Conservation (phyloP, 179 eudicot species). For the Actinidia polygama region DNA sequence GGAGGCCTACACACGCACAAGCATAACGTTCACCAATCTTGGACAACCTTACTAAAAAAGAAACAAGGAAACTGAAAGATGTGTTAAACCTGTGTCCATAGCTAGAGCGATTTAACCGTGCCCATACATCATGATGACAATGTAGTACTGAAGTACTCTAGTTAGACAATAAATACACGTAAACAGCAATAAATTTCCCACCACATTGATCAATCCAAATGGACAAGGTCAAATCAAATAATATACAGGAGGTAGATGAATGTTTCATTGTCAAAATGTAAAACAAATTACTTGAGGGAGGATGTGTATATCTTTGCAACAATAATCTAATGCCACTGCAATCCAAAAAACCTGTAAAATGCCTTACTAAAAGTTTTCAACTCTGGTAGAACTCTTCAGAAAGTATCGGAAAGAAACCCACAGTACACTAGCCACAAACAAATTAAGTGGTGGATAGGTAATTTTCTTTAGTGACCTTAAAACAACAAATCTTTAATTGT, state of each 20-base stretch:
- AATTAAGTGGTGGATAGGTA: not conserved
- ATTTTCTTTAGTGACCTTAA: not conserved
- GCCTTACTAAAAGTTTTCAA: not conserved
- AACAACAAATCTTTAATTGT: not conserved
- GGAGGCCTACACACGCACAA: not conserved
- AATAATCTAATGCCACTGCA: not conserved
- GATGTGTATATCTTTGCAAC: not conserved
- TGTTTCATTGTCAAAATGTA: not conserved
- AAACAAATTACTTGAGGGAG: not conserved
- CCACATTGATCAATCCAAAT: conserved; percentile 3
- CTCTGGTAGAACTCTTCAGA: not conserved
- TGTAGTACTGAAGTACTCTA: not conserved
- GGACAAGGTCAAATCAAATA: not conserved
- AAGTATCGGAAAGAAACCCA: not conserved
- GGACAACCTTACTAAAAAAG: not conserved
- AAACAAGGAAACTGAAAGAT: too few species aligned
- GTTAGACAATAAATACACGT: not conserved
- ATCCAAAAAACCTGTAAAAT: not conserved
- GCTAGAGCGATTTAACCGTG: not conserved
- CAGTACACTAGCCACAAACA: not conserved
- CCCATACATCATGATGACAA: not conserved
- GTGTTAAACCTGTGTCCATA: not conserved
- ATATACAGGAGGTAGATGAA: not conserved
- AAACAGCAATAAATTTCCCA: not conserved
- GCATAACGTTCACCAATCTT: not conserved